Evolutionary conservation across 257 asterid species (phyloP), one percentile per base, ranked within the genome.

Genomic region (Penstemon barbatus): DNA sequence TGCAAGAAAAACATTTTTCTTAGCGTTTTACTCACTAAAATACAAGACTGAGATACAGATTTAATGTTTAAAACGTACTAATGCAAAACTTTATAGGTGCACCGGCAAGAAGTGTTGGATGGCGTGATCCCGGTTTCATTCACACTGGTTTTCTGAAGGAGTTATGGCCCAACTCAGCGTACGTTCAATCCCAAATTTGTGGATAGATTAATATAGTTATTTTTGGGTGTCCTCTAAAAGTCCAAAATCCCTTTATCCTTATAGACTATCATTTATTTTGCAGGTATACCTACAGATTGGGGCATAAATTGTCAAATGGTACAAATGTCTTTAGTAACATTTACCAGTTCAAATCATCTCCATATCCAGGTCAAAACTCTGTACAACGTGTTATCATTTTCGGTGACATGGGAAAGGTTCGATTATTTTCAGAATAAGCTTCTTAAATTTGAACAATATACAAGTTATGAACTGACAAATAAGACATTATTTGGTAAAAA

Each of bases 321-420:
- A 79, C 85, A 0, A 78, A 78, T 25, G 64, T 89, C 37, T 91
- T 95, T 97, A 87, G 96, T 74, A 79, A 67, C 58, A 59, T 46
- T 44, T 80, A 86, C 77, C 79, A 82, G 71, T 94, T 94, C 83
- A 87, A 76, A 82, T 79, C 99, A 41, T 89, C 99, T 61, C 99
- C 99, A 5, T 91, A 83, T 78, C 99, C 99, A 10, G 99, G 97
- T 62, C 96, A 91, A 78, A 83, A 81, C 81, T 94, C 99, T 56
- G 61, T 94, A 5, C 99, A 94, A 57, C 86, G 80, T 45, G 88
- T 87, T 8, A 82, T 94, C 72, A 82, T 94, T 75, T 94, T 94
- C 12, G 97, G 99, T 5, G 99, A 94, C 80, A 84, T 94, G 97
- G 99, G 99, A 78, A 94, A 94, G 99, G 97, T 91, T 65, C 19